Percentiles rank a stretch among this genome's conserved stretches.
phyloP scores from a whole-genome alignment of 2,329 filamentous ascomycete species.

The Colletotrichum gigasporum region DNA sequence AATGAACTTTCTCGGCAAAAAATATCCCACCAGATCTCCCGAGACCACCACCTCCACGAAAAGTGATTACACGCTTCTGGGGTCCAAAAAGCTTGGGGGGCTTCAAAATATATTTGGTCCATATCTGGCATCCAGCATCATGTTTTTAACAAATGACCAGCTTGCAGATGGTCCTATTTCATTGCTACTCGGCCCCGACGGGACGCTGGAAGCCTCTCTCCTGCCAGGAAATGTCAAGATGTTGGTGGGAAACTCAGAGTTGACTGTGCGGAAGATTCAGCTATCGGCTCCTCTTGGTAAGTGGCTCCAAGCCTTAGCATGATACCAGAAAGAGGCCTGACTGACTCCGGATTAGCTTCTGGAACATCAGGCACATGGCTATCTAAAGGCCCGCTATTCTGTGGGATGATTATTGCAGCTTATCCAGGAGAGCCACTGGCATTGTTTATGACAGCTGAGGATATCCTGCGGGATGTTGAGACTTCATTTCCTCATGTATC shows the following conservation, averaged over 20 bases:
- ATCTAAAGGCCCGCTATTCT: not conserved
- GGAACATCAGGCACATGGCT: constrained; percentile 4
- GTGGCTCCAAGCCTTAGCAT: too few species aligned
- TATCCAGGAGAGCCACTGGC: not conserved
- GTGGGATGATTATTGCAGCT: not conserved
- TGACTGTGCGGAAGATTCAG: not conserved
- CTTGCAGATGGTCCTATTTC: not conserved
- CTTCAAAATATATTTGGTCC: not conserved
- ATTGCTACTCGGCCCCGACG: not conserved
- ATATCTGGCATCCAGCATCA: not conserved
- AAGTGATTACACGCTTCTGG: too few species aligned
- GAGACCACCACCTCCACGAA: too few species aligned
- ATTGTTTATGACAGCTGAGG: not conserved
- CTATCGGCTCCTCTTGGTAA: not conserved
- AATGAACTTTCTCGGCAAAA: too few species aligned
- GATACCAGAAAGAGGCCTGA: too few species aligned
- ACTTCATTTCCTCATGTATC: not conserved
- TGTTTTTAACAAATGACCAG: not conserved
- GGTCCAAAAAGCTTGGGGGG: too few species aligned
- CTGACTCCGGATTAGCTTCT: too few species aligned
- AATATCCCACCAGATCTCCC: too few species aligned
- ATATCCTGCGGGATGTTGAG: not conserved
- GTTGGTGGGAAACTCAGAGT: not conserved
- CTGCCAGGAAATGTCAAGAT: not conserved
- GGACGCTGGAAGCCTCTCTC: not conserved